Evolutionary conservation across 352 stramenopile genomes (phyloP), one percentile per base, ranked within the genome.

Genomic region (Pythium phragmiticola): DNA sequence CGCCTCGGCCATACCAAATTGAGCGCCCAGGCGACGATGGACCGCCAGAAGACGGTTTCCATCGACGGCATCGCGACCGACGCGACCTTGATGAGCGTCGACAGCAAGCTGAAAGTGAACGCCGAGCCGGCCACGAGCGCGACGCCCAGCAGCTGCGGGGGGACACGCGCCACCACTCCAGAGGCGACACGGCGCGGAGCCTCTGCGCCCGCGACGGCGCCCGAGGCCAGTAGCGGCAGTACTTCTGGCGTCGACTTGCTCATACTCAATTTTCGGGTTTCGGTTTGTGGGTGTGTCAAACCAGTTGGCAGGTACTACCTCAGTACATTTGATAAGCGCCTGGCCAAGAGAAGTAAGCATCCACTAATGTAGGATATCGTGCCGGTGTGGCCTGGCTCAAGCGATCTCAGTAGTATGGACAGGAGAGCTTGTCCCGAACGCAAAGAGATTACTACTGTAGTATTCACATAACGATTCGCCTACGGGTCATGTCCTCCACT

Each of bases 31-130:
- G 77, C 76, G 9, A 85, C 73, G 36, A 84, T 56, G 4, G 75
- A 83, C 13, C 77, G 78, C 80, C 80, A 92, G 58, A 89, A 92
- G 50, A 90, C 67, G 16, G 68, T 80, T 59, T 92, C 80, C 60
- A 88, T 80, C 12, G 74, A 72, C 37, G 78, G 68, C 60, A 92
- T 70, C n/a, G 72, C 73, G 39, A 74, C 67, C 16, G 71, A 68
- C 43, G 71, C 72, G 42, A 77, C 78, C 61, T 89, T 87, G 68
- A 85, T 72, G n/a, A 88, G 70, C 14, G 71, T 75, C 23, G 78
- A 76, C 51, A 89, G 76, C 57, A 84, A 70, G 41, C 80, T 90
- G 59, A 80, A 77, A 45, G 78, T 74, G 56, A 90, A 72, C 14
- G 80, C 79, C 36, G 83, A 89, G 7, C 66, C 68, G 9, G 72